Percentiles rank a stretch among this genome's conserved stretches.
Conservation (phyloP, 2,329 filamentous ascomycete species). For the Curvularia spicifera region DNA sequence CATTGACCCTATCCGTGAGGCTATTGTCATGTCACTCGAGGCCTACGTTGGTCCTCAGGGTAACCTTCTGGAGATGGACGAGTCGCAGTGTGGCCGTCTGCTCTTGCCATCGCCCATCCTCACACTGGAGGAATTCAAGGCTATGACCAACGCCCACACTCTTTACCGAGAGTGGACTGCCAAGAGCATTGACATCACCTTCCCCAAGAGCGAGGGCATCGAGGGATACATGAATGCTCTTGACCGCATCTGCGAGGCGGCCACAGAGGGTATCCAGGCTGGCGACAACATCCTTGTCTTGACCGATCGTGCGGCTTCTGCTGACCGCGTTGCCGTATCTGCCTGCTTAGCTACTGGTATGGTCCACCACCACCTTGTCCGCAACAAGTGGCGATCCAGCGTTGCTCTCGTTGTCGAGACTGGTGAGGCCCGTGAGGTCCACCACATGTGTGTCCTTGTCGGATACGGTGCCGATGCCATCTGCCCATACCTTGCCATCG, state of each 20-base stretch:
- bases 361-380: constrained; percentile 93
- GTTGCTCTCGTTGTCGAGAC: constrained; percentile 89
- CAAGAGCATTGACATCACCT: constrained; percentile 89
- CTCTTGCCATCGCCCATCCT: constrained; percentile 88
- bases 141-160: constrained; percentile 76
- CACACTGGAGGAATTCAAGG: constrained; percentile 89
- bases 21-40: constrained; percentile 96
- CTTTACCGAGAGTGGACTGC: constrained; percentile 83
- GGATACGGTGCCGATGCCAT: constrained; percentile 94
- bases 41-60: constrained; percentile 96
- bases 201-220: constrained; percentile 82
- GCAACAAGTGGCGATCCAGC: constrained; percentile 93
- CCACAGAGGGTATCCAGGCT: constrained; percentile 81
- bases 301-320: constrained; percentile 84
- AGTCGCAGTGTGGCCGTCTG: constrained; percentile 84
- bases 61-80: constrained; percentile 91
- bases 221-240: constrained; percentile 85
- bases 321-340: constrained; percentile 83
- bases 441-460: constrained; percentile 98
- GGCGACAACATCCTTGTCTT: constrained; percentile 86
- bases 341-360: constrained; percentile 87
- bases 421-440: constrained; percentile 93
- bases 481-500: constrained; percentile 93
- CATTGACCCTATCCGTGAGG: constrained; percentile 95
- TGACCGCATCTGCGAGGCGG: constrained; percentile 85